A percentile compares a stretch with the other conserved stretches of the same genome.
Conservation (phyloP, 1,284 basidiomycete species). For the Boletus nobilissimus region DNA sequence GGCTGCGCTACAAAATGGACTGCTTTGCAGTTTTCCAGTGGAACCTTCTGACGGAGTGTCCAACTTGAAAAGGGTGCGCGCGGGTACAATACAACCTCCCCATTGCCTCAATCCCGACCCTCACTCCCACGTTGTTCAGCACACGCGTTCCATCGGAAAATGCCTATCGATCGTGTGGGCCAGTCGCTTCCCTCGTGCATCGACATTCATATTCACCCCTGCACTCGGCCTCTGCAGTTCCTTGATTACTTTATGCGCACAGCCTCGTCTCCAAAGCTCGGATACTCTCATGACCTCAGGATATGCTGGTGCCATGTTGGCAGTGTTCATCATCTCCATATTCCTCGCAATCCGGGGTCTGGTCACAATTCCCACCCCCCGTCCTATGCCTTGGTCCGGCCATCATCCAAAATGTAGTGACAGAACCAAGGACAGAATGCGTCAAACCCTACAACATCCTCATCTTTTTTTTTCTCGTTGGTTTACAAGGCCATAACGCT, state of each 20-base stretch:
- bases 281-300: slow-evolving; percentile 53
- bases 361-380: slow-evolving; percentile 63
- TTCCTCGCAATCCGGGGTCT: slow-evolving; percentile 84
- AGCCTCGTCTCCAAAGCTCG: background rate
- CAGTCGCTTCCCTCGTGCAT: background rate
- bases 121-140: background rate
- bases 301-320: slow-evolving; percentile 70
- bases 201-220: no score
- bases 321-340: no score
- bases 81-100: no score
- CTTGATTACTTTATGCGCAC: background rate
- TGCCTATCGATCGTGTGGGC: background rate
- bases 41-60: no score
- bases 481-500: slow-evolving; percentile 96
- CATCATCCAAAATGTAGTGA: slow-evolving; percentile 76
- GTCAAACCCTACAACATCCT: slow-evolving; percentile 92
- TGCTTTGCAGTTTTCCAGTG: no score
- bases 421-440: slow-evolving; percentile 77
- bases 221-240: no score
- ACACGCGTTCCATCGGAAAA: background rate
- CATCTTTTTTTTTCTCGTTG: slow-evolving; percentile 89
- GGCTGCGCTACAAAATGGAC: no score
- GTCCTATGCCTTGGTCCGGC: slow-evolving; percentile 74
- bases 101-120: background rate
- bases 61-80: no score